Evolutionary conservation across 23 red algal genomes (phyloP), one percentile per base, ranked within the genome.

Genomic region (Gracilaria domingensis): DNA sequence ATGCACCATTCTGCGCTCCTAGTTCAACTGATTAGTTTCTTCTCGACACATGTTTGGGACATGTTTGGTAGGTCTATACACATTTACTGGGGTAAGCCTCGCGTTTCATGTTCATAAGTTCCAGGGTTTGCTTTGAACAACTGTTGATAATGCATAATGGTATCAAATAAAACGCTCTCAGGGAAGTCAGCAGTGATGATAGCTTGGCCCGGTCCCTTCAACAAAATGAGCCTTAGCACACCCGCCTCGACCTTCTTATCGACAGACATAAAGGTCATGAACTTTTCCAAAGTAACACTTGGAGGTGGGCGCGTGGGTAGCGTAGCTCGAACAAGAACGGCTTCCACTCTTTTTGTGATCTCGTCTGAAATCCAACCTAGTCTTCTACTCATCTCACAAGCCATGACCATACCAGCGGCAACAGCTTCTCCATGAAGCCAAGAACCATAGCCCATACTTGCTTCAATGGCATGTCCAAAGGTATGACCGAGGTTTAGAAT

Each of bases 371-470:
- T 84, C 86, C 87, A 95, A 9, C 96, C 96, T 71, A 98, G 75
- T 58, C 92, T 66, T 35, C 45, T 39, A 58, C 85, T 91, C 96
- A 98, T 98, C 61, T 98, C 96, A 34, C 75, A 86, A 2, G 96
- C 96, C 96, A 98, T 98, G 1, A 95, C 96, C 91, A 98, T 98
- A 14, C 96, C 96, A 13, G 96, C 92, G 0, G 96, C 96, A 16
- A 98, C 93, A 13, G 96, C 96, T 84, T 98, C 96, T 29, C 96
- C 96, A 86, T 98, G 96, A 29, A 98, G 70, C 96, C 96, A 98
- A 17, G 50, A 50, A 42, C 93, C 93, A 35, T 95, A 98, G 4
- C 96, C 96, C 74, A 86, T 95, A 73, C 75, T 82, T 16, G 96
- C 96, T 82, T 98, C 96, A 42, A 98, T 98, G 21, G 96, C 96